Evolutionary conservation across 192 early-diverging fungal genomes (phyloP), one percentile per base, ranked within the genome.

Genomic region (Dissophora globulifera): DNA sequence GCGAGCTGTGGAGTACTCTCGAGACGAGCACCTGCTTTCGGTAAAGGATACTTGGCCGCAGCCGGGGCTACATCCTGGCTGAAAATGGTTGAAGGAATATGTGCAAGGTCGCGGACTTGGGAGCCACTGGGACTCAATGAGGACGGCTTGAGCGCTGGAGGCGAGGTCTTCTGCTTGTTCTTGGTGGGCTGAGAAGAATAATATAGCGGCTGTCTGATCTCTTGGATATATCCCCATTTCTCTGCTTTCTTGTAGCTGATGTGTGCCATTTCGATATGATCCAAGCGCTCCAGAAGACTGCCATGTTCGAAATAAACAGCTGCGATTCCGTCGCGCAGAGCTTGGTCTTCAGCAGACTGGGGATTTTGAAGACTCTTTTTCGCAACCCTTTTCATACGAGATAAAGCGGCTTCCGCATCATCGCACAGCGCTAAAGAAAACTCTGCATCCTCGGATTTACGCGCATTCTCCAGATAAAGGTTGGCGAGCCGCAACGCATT

Each of bases 221-320:
- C 38, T 40, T 7, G 7, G 8, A 51, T 27, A 29, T 51, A 51
- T 27, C 50, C 50, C 50, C 50, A 51, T 17, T 27, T 51, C 17
- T 51, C 50, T 22, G 26, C 26, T 27, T 30, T 51, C 50, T 51
- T 51, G 50, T 51, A 51, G 25, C 50, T 27, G 11, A 29, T 27
- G 7, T 27, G 26, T 30, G 50, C 50, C 50, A 27, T 26, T 22
- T 51, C 50, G 9, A 4, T 22, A 51, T 29, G 6, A 3, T 17
- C 26, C 10, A 27, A 51, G 27, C 26, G 4, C 3, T 22, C 26
- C 50, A 26, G 7, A 3, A 51, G 10, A 10, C 17, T 27, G 10
- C 16, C 50, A 51, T 51, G 50, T 13, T 51, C 50, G 25, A 22
- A 22, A 51, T 51, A 51, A 22, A 27, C 20, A 5, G 25, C 6